phyloP scores from a whole-genome alignment of 2,329 filamentous ascomycete genomes.

The Aspergillus unguis region DNA sequence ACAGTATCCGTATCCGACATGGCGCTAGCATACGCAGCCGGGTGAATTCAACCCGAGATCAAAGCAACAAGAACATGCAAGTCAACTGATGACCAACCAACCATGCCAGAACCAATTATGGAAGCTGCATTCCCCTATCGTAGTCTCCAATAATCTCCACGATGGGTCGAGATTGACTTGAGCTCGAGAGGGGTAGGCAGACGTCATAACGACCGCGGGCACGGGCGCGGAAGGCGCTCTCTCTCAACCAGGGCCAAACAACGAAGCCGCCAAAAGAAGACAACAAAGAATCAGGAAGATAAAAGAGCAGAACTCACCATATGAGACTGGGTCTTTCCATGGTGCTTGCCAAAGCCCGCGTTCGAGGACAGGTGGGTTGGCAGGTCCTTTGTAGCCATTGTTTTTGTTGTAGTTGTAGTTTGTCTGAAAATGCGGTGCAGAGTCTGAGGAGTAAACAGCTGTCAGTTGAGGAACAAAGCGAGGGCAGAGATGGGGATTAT shows the following conservation, averaged over 20 bases:
- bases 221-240: background rate
- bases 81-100: too few relatives aligned
- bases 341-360: conserved; percentile 47
- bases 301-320: conserved; percentile 46
- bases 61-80: too few relatives aligned
- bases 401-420: conserved; percentile 19
- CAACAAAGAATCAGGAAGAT: background rate
- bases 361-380: conserved; percentile 66
- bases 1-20: background rate
- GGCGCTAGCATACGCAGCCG: background rate
- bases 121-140: too few relatives aligned
- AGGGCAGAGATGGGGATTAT: background rate
- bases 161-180: background rate
- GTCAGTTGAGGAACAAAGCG: background rate
- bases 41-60: too few relatives aligned
- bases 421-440: background rate
- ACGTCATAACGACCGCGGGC: background rate
- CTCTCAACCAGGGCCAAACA: background rate
- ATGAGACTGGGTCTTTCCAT: conserved; percentile 55
- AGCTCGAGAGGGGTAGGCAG: background rate
- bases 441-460: background rate
- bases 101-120: too few relatives aligned
- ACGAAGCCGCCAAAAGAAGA: background rate
- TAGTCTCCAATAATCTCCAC: too few relatives aligned
- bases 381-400: conserved; percentile 74